Base-by-base conservation (phyloP, 306 rosid species). In the Abrus precatorius region DNA sequence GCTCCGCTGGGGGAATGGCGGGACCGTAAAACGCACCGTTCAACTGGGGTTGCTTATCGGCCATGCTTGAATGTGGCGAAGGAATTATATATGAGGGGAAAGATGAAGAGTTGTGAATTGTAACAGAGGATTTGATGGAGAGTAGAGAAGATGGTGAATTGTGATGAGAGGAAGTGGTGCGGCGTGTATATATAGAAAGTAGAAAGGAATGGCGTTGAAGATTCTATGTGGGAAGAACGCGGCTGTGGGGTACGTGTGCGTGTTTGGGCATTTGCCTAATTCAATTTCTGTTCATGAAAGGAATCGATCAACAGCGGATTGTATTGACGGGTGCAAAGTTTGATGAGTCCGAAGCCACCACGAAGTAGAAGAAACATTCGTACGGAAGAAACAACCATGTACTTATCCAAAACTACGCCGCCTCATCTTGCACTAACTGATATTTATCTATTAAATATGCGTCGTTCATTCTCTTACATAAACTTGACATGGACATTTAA, bases 21-120 rank as follows among this genome's bases (percentile, higher is more conserved):
- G 86, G 86, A 1, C 86, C 86, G 38, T 83, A 83, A 60, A 44
- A 83, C 4, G 72, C 79, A 2, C 82, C 86, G n/a, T 56, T 83
- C 57, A 83, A 65, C 0, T 64, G 80, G 6, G 82, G 83, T 63
- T 83, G 86, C 62, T 66, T 64, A 55, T 29, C 83, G 34, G 67
- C 72, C 79, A 83, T 56, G 60, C 5, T 5, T 61, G 49, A 61
- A 53, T 57, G 56, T 2, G 4, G 29, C 8, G 3, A 6, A 20
- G 9, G 12, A 14, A 13, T 13, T 52, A 20, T 20, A 20, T 54
- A 54, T n/a, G 30, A 54, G 20, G 32, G 0, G 60, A 54, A 54
- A 1, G 1, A 44, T 14, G 27, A 12, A 9, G n/a, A 57, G 63
- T 0, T 54, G 67, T 52, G 27, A 57, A 6, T 1, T n/a, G 12